These are phyloP conservation scores for Diaporthe capsici DNA, from an alignment of 2,329 filamentous ascomycete species.

Conservation along the genomic window DNA sequence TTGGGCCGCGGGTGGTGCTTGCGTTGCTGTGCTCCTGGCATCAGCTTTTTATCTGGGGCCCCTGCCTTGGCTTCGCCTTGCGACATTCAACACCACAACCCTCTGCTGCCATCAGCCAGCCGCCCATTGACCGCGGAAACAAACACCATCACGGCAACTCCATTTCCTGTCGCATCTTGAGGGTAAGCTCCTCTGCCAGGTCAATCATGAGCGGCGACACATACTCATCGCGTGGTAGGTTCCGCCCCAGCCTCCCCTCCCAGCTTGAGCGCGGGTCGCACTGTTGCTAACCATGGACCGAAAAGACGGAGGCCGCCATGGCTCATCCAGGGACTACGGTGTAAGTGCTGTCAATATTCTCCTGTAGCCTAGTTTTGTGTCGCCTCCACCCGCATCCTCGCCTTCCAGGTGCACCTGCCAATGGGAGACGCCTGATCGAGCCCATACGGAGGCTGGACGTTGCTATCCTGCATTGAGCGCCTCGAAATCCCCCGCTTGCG, in stretches of 20 bases:
- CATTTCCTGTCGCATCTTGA: constrained; percentile 23
- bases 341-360: constrained; percentile 54
- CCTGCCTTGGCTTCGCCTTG: neutral
- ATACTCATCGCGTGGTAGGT: constrained; percentile 82
- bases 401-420: neutral
- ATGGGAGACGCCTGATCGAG: neutral
- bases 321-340: constrained; percentile 67
- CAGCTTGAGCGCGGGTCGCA: constrained; percentile 41
- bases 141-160: constrained; percentile 27
- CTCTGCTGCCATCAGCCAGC: constrained; percentile 15
- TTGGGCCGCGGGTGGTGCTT: neutral
- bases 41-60: constrained; percentile 25
- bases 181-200: constrained; percentile 5
- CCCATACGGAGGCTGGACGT: neutral
- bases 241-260: constrained; percentile 44
- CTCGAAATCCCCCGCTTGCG: neutral
- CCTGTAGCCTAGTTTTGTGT: neutral
- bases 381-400: neutral
- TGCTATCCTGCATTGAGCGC: neutral
- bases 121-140: constrained; percentile 22
- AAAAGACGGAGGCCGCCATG: constrained; percentile 64
- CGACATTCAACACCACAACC: constrained; percentile 26
- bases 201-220: constrained; percentile 85
- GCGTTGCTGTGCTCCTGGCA: constrained; percentile 25
- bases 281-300: constrained; percentile 45